Conservation (phyloP, 2,329 filamentous ascomycete genomes). For the Gnomoniopsis smithogilvyi region DNA sequence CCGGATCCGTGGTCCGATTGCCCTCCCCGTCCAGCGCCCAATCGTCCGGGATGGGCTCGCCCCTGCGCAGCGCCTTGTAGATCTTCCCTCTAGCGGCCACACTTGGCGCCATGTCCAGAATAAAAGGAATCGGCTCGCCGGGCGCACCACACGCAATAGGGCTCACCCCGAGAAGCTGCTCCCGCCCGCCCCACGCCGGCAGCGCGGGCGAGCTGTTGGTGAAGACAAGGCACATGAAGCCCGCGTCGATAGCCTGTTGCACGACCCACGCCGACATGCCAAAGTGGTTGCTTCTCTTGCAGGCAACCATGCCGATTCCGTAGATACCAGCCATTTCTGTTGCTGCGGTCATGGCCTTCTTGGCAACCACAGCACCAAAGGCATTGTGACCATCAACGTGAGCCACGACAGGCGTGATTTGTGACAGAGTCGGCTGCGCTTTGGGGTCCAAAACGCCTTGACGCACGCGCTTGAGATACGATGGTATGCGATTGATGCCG, state of each 20-base stretch:
- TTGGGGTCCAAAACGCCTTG: slow-evolving; percentile 63
- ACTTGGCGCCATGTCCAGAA: slow-evolving; percentile 71
- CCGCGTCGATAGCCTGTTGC: slow-evolving; percentile 69
- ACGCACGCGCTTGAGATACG: slow-evolving; percentile 71
- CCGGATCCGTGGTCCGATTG: slow-evolving; percentile 66
- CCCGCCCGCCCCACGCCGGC: slow-evolving; percentile 66
- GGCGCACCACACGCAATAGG: slow-evolving; percentile 76
- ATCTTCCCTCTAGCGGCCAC: slow-evolving; percentile 71
- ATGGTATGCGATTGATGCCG: slow-evolving; percentile 73
- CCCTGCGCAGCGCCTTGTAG: slow-evolving; percentile 64
- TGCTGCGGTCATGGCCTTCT: slow-evolving; percentile 62
- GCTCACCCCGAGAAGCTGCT: slow-evolving; percentile 69
- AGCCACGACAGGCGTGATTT: slow-evolving; percentile 68
- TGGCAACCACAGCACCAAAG: slow-evolving; percentile 72
- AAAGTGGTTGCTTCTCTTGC: slow-evolving; percentile 78
- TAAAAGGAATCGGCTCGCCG: slow-evolving; percentile 59
- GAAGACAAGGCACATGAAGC: slow-evolving; percentile 68
- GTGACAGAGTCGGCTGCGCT: slow-evolving; percentile 54
- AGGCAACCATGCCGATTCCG: slow-evolving; percentile 72
- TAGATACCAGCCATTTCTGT: slow-evolving; percentile 61
- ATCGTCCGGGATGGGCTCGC: slow-evolving; percentile 65
- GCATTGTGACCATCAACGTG: slow-evolving; percentile 64
- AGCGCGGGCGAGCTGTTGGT: slow-evolving; percentile 71
- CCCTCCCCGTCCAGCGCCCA: slow-evolving; percentile 77
- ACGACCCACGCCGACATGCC: slow-evolving; percentile 82